phyloP scores from a whole-genome alignment of 352 stramenopile genomes.

The Phytophthora boehmeriae region DNA sequence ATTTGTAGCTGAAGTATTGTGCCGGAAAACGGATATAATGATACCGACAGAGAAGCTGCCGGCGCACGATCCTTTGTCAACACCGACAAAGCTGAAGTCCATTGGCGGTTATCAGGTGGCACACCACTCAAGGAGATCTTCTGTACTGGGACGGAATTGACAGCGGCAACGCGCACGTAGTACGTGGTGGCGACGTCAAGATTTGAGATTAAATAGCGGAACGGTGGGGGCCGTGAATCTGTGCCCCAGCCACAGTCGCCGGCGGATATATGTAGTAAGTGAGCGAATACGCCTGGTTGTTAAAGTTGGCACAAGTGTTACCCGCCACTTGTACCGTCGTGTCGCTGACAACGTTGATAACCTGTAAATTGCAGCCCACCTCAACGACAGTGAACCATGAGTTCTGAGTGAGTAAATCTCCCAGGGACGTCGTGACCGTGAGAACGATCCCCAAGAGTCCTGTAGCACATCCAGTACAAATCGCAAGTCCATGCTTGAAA shows the following conservation, averaged over 20 bases:
- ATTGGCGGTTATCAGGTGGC: slow-evolving; percentile 92
- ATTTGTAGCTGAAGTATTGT: slow-evolving; percentile 80
- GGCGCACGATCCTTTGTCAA: slow-evolving; percentile 87
- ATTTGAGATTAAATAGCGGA: slow-evolving; percentile 73
- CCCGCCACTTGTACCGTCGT: slow-evolving; percentile 34
- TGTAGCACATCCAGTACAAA: slow-evolving; percentile 55
- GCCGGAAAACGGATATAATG: slow-evolving; percentile 59
- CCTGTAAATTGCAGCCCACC: slow-evolving; percentile 54
- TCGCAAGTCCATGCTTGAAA: slow-evolving; percentile 73
- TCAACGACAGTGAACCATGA: slow-evolving; percentile 58
- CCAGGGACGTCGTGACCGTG: slow-evolving; percentile 31
- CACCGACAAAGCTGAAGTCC: slow-evolving; percentile 79
- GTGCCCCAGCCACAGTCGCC: slow-evolving; percentile 49
- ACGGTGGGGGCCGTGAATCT: slow-evolving; percentile 84
- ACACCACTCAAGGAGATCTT: slow-evolving; percentile 78
- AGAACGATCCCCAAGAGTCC: slow-evolving; percentile 46
- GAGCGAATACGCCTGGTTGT: slow-evolving; percentile 51
- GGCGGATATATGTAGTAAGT: slow-evolving; percentile 66
- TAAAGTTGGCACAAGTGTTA: slow-evolving; percentile 55
- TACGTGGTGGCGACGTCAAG: slow-evolving; percentile 82
- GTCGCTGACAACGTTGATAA: slow-evolving; percentile 19
- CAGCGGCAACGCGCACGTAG: slow-evolving; percentile 91
- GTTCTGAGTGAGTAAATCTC: slow-evolving; percentile 10
- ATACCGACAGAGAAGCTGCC: slow-evolving; percentile 63
- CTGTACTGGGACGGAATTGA: slow-evolving; percentile 91